Base-by-base conservation (phyloP, 2,329 filamentous ascomycete genomes). In the Hypoxylon sp. region DNA sequence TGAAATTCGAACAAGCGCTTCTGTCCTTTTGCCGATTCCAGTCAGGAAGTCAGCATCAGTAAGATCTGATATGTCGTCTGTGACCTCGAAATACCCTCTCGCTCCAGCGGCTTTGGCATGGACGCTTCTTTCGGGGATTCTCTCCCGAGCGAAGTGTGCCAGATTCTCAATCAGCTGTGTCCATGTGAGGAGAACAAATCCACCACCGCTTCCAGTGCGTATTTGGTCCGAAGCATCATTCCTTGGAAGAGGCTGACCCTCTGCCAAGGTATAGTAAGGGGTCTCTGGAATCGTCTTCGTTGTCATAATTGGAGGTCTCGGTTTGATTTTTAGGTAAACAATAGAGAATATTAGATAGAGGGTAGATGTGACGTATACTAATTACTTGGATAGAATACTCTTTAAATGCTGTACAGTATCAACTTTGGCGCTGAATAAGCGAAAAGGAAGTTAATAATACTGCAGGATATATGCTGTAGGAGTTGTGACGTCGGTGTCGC, bases 81-180 rank as follows among this genome's bases (percentile, higher is more conserved):
- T 75, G 19, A 74, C 68, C 17, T 74, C 70, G 53, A 75, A 75
- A 29, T 74, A 73, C 5, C 74, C 74, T 33, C 61, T 67, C 1
- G 74, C 72, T 6, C 66, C 69, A 11, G 61, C 62, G 1, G 68
- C 74, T 22, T 68, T 61, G 11, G 74, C 73, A 35, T 75, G 74
- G 2, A 75, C 74, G 24, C 70, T 53, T 9, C 74, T 68, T 52
- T 75, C 74, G 0, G 72, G 74, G 19, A 75, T 75, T 13, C 73
- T 71, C 58, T 75, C 73, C 13, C 68, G 54, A 8, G 62, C 24
- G 29, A 70, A 70, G 47, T 72, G 73, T 3, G 70, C 71, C 5
- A 75, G 56, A 44, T 75, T 74, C 53, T 72, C 68, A 19, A 75
- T 70, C 14, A 73, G 47, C 31, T 74, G 68, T 1, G 68, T 70